phyloP scores from a whole-genome alignment of 371 early-diverging fungal genomes.

The Mucor sp. region DNA sequence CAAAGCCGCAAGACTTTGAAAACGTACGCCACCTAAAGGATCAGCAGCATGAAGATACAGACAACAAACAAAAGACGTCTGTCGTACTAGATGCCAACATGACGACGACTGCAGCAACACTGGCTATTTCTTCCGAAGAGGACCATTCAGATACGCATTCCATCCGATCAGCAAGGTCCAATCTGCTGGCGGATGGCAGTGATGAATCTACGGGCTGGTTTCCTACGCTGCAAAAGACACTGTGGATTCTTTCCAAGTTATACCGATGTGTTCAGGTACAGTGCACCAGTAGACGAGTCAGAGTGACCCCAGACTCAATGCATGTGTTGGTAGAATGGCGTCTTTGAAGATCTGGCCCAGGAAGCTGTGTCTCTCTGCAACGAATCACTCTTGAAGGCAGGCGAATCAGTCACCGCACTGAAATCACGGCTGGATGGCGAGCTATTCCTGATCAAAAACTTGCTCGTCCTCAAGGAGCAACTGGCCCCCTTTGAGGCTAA shows the following conservation, averaged over 20 bases:
- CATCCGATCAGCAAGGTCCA: constrained; percentile 31
- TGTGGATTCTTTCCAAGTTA: constrained; percentile 80
- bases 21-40: neutral
- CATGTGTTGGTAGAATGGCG: constrained; percentile 44
- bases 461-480: constrained; percentile 80
- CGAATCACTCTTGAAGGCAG: constrained; percentile 55
- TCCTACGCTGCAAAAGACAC: constrained; percentile 78
- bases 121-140: constrained; percentile 41
- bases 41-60: neutral
- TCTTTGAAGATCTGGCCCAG: constrained; percentile 84
- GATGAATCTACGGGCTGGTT: constrained; percentile 72
- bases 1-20: constrained; percentile 70
- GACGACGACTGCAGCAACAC: constrained; percentile 32
- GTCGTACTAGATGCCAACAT: constrained; percentile 24
- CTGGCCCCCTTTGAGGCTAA: constrained; percentile 76
- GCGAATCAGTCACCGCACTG: constrained; percentile 40
- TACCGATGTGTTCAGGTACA: constrained; percentile 72
- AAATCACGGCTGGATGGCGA: constrained; percentile 71
- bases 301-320: neutral
- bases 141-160: constrained; percentile 30
- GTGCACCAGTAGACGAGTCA: neutral
- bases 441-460: constrained; percentile 80
- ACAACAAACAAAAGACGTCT: constrained; percentile 22
- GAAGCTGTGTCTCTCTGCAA: constrained; percentile 78
- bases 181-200: constrained; percentile 31